phyloP scores from a whole-genome alignment of 2,329 filamentous ascomycete species.

The Fusarium gaditjirri region DNA sequence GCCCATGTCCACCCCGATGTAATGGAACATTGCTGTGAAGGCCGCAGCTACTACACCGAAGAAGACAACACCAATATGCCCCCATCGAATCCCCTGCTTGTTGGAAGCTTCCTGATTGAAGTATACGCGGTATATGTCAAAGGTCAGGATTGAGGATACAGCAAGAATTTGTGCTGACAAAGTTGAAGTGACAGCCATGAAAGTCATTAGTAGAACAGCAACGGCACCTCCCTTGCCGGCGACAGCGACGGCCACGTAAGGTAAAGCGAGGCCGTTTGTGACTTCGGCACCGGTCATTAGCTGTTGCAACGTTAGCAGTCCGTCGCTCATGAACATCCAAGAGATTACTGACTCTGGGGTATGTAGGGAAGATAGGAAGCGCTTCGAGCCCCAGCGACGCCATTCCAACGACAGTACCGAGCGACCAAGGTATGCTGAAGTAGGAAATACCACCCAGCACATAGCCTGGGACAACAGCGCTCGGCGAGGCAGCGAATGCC shows the following conservation, averaged over 20 bases:
- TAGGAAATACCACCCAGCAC: neutral
- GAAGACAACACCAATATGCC: conserved; percentile 60
- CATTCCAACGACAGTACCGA: neutral
- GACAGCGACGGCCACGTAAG: neutral
- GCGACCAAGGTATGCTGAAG: neutral
- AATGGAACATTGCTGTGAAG: neutral
- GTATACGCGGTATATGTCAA: conserved; percentile 64
- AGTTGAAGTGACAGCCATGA: conserved; percentile 57
- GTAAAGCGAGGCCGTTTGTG: neutral
- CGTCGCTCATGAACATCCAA: too few relatives aligned
- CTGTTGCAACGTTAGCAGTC: too few relatives aligned
- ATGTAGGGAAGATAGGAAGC: neutral
- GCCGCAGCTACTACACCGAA: rapidly evolving
- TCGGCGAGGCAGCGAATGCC: neutral
- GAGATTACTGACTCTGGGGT: neutral
- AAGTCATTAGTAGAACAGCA: neutral
- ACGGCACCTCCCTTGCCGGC: neutral
- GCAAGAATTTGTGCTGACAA: conserved; percentile 64
- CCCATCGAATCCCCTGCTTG: conserved; percentile 60
- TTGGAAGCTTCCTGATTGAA: conserved; percentile 58
- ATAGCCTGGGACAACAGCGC: neutral
- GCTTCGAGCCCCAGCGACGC: neutral
- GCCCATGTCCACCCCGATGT: neutral
- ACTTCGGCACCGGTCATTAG: neutral
- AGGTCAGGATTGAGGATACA: conserved; percentile 63